Base-by-base conservation (phyloP, 164 flowering plant species). In the Berberis vulgaris region DNA sequence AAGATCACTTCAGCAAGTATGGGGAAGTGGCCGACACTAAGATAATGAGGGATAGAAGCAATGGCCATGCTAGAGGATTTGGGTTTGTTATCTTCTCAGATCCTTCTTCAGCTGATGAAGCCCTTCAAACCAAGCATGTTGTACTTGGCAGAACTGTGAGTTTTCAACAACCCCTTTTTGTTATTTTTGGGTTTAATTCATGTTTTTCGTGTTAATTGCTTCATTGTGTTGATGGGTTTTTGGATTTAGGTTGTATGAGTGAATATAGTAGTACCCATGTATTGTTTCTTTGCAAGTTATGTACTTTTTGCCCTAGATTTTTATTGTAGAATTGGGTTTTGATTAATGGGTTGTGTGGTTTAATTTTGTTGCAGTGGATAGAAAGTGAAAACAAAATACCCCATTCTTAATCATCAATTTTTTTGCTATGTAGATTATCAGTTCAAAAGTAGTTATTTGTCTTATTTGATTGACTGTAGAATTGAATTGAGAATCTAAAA, bases 61-160 rank as follows among this genome's bases (percentile, higher is more conserved):
- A 84, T 2, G 78, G 78, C 6, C 67, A 12, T 43, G 74, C 87
- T 0, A 76, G 84, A 66, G 89, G 96, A 2, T 86, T 86, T 65
- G 96, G 84, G 1, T 88, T 88, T 62, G 86, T 88, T 43, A 59
- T 71, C 50, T 88, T 86, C 67, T 66, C 82, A 40, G 84, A 88
- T 55, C 71, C 82, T 3, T 68, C 82, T 46, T 76, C 74, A 1
- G 82, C 77, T 52, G 84, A 80, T 59, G 67, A 59, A 67, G 92
- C 84, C 3, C 88, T 88, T 43, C 76, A 69, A 57, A 88, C 83
- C 11, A 70, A 70, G 55, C 91, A 88, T 60, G 73, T 74, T 38
- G 79, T 88, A 13, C 74, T 70, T 2, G 82, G 83, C 38, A 79
- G 86, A 76, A 79, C 77, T 76, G 95, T 86, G 2, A 59, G 86